Evolutionary conservation across 352 stramenopile genomes (phyloP), one percentile per base, ranked within the genome.

Genomic region (Phytophthora citricola): DNA sequence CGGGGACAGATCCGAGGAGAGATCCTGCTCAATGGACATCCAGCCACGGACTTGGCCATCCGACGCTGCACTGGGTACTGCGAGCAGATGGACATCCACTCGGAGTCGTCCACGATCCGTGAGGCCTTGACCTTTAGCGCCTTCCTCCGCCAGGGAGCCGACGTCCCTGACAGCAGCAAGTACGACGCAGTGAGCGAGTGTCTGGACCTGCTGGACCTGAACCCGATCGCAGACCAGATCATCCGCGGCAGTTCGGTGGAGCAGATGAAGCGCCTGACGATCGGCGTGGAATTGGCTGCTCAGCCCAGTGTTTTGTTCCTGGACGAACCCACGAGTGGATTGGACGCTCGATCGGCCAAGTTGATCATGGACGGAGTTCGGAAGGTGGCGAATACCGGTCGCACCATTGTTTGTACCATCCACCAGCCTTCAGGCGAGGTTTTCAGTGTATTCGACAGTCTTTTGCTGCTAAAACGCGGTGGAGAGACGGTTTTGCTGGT

Each of bases 1-100:
- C 2, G 82, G 79, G 96, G 96, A 15, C 82, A 57, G 12, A 92
- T 98, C 46, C 71, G 69, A 20, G 95, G 95, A 22, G 50, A 96
- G 22, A 92, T 99, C 47, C 63, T 85, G 9, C 54, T 98, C 6
- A 98, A 98, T 72, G 95, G 96, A 31, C 78, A 93, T 58, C 53
- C 66, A 0, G 87, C 75, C 1, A 82, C 68, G 0, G 65, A 69
- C 15, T 15, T 78, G 46, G 61, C 64, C 4, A 73, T 80, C 34
- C 71, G 66, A 3, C 63, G 63, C 1, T 56, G 31, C 11, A 71
- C 55, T 15, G 63, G 63, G 0, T 74, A 74, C 34, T 64, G 77
- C 17, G 73, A 81, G 20, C 66, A 79, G 24, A 75, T 81, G 63
- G 71, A 81, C 50, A 63, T 79, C 41, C 52, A 76, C 43, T 58